Evolutionary conservation across 495 filamentous ascomycete genomes (phyloP).

Genomic region (Hypoxylon perforatum): DNA sequence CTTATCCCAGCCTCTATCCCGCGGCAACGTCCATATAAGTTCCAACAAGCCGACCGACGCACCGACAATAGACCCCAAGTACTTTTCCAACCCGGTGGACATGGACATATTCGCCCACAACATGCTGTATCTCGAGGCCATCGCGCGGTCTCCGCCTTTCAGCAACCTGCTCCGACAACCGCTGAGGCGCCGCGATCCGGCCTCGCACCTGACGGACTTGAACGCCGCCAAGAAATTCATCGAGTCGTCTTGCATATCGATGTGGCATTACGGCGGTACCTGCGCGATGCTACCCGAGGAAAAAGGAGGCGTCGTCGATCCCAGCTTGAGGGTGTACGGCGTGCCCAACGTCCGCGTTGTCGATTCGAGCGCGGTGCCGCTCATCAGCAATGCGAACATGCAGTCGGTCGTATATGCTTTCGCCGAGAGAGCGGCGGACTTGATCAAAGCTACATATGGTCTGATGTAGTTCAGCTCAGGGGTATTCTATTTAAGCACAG

Average conservation of each 20-base stretch:
- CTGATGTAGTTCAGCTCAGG: neutral
- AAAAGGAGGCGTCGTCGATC: constrained; percentile 31
- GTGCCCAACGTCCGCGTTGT: constrained; percentile 46
- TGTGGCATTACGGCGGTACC: constrained; percentile 36
- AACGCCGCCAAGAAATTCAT: constrained; percentile 7
- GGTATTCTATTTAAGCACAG: neutral
- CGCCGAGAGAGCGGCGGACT: constrained; percentile 42
- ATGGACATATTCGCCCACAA: constrained; percentile 54
- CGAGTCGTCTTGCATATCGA: constrained; percentile 6
- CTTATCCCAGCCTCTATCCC: constrained; percentile 64
- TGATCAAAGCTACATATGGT: constrained; percentile 9
- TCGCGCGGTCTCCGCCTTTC: constrained; percentile 14
- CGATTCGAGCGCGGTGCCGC: constrained; percentile 48
- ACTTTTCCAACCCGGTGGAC: constrained; percentile 64
- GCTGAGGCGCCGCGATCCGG: neutral
- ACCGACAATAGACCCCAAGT: constrained; percentile 65
- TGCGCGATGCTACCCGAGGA: constrained; percentile 36
- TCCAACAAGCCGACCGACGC: constrained; percentile 46
- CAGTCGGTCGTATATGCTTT: constrained; percentile 52
- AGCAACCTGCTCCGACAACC: constrained; percentile 11
- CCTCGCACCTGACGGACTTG: constrained; percentile 3
- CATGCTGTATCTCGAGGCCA: neutral
- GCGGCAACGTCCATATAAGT: constrained; percentile 67
- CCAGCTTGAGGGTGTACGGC: constrained; percentile 28
- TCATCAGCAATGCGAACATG: constrained; percentile 44